phyloP scores from a whole-genome alignment of 2,329 filamentous ascomycete species.

The Hypoxylon sp. region DNA sequence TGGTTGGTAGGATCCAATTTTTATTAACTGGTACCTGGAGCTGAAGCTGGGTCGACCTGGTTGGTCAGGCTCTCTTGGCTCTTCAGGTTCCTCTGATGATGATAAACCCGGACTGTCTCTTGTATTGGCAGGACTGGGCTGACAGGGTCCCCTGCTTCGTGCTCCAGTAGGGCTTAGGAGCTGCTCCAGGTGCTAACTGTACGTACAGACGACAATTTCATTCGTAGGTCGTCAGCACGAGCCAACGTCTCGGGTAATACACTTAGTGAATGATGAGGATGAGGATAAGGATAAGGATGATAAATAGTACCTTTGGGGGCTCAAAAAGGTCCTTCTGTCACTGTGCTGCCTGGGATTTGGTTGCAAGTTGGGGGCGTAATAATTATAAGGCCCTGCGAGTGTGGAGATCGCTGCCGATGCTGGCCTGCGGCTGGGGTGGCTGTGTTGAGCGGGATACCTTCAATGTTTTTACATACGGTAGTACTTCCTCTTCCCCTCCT shows the following conservation, averaged over 20 bases:
- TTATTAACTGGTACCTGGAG: slow-evolving; percentile 42
- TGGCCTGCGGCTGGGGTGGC: slow-evolving; percentile 34
- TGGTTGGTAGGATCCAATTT: slow-evolving; percentile 45
- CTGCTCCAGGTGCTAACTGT: slow-evolving; percentile 10
- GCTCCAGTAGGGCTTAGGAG: slow-evolving; percentile 23
- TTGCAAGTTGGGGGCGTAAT: slow-evolving; percentile 38
- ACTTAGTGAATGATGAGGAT: not conserved
- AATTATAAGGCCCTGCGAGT: slow-evolving; percentile 21
- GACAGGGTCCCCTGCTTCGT: slow-evolving; percentile 14
- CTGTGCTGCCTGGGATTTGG: not conserved
- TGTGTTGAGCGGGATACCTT: slow-evolving; percentile 32
- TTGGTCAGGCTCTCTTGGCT: slow-evolving; percentile 21
- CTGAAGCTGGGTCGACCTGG: slow-evolving; percentile 29
- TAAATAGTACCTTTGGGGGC: slow-evolving; percentile 14
- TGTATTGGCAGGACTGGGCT: slow-evolving; percentile 20
- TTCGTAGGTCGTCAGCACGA: slow-evolving; percentile 15
- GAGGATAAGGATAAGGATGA: not conserved
- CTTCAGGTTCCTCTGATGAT: slow-evolving; percentile 24
- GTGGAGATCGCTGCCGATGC: slow-evolving; percentile 33
- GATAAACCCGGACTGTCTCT: slow-evolving; percentile 20
- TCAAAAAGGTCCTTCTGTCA: slow-evolving; percentile 12
- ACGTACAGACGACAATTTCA: slow-evolving; percentile 5
- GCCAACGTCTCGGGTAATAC: slow-evolving; percentile 17
- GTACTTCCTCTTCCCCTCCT: slow-evolving; percentile 9
- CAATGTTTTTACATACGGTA: not conserved